Percentiles rank a stretch among this genome's conserved stretches.
Evolutionary conservation across 2,329 filamentous ascomycete genomes (phyloP).

Genomic region (Colletotrichum liriopes): DNA sequence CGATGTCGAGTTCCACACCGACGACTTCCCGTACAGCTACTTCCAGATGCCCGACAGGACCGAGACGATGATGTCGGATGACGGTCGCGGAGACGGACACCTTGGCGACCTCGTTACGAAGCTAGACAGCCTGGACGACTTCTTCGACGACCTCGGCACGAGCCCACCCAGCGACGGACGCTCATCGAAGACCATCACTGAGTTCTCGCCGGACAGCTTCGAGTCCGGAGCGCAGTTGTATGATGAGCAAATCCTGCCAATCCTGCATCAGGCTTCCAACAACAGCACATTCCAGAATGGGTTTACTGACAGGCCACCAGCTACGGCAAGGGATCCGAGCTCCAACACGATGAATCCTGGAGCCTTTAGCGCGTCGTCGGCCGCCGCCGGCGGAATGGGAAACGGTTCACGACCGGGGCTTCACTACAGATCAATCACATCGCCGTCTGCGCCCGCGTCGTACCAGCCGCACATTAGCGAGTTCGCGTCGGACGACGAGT

Average conservation of each 20-base stretch:
- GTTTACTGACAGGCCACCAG: constrained; percentile 81
- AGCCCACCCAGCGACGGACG: constrained; percentile 73
- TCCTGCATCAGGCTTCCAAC: constrained; percentile 87
- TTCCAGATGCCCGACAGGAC: constrained; percentile 82
- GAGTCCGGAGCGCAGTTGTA: constrained; percentile 88
- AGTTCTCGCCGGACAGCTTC: constrained; percentile 76
- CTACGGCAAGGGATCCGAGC: constrained; percentile 72
- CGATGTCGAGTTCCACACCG: constrained; percentile 92
- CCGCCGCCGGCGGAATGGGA: constrained; percentile 40
- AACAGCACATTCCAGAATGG: constrained; percentile 89
- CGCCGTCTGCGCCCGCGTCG: constrained; percentile 75
- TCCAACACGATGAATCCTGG: constrained; percentile 75
- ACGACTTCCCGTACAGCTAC: constrained; percentile 88
- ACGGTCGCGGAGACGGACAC: constrained; percentile 78
- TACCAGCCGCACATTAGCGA: constrained; percentile 72
- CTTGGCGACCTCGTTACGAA: constrained; percentile 88
- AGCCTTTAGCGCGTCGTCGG: constrained; percentile 66
- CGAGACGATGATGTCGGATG: constrained; percentile 94
- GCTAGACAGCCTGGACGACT: constrained; percentile 84
- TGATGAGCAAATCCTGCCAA: constrained; percentile 92
- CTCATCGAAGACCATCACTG: constrained; percentile 75
- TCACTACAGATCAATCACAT: constrained; percentile 88
- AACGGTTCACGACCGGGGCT: constrained; percentile 72
- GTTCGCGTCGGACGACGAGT: constrained; percentile 83
- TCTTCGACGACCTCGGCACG: constrained; percentile 79